Conservation (phyloP, 2,329 filamentous ascomycete genomes). For the Diplodia scrobiculata region DNA sequence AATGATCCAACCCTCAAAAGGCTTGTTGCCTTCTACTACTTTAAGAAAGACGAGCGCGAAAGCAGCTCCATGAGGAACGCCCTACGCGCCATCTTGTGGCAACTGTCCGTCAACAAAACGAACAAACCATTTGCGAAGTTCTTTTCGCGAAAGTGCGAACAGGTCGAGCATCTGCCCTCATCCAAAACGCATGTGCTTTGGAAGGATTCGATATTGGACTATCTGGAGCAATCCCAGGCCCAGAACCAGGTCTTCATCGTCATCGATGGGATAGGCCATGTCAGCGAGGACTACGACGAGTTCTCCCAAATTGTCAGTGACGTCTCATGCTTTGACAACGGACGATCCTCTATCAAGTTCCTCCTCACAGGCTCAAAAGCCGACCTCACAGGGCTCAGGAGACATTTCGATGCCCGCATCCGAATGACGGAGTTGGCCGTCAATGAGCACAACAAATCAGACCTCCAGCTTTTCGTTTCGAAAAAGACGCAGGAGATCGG, state of each 20-base stretch:
- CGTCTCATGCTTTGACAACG: background rate
- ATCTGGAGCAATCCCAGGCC: background rate
- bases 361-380: background rate
- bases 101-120: background rate
- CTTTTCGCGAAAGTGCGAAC: background rate
- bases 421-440: background rate
- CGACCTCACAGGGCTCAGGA: background rate
- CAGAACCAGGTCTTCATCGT: background rate
- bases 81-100: background rate
- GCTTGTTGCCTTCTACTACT: slow-evolving; percentile 3
- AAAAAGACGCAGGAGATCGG: background rate
- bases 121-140: slow-evolving; percentile 2
- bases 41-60: slow-evolving; percentile 4
- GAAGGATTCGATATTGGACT: background rate
- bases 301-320: background rate
- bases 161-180: background rate
- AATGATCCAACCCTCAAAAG: background rate
- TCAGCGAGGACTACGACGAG: background rate
- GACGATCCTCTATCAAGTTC: background rate
- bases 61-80: slow-evolving; percentile 8
- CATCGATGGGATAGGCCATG: slow-evolving; percentile 13
- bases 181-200: slow-evolving; percentile 4
- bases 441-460: background rate
- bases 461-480: background rate
- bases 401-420: background rate